Conservation (phyloP, 768 basidiomycete genomes). For the Peribolospora baueri region DNA sequence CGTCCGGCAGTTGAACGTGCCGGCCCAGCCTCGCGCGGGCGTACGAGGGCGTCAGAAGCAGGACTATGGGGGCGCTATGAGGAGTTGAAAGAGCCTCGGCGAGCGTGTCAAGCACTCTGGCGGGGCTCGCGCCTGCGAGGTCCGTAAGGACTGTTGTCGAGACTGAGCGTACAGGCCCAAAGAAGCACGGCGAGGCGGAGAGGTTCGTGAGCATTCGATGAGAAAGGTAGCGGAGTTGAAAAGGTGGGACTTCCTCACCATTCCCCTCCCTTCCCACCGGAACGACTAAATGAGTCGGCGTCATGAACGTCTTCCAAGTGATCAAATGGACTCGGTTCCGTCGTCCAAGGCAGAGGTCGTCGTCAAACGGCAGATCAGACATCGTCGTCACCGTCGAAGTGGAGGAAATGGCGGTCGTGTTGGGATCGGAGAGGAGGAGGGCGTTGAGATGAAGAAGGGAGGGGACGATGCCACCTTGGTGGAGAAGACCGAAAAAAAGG, state of each 20-base stretch:
- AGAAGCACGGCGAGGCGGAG: neutral
- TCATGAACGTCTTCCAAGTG: constrained; percentile 10
- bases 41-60: too few relatives aligned
- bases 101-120: neutral
- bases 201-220: neutral
- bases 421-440: neutral
- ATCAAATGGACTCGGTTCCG: too few relatives aligned
- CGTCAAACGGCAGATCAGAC: neutral
- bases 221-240: neutral
- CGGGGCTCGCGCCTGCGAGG: constrained; percentile 2
- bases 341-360: too few relatives aligned
- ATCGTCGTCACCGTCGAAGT: neutral
- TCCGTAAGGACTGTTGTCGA: neutral
- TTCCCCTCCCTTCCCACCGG: neutral
- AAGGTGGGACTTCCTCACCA: neutral
- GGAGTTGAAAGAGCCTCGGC: too few relatives aligned
- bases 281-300: constrained; percentile 8
- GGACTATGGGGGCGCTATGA: too few relatives aligned
- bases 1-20: too few relatives aligned
- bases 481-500: constrained; percentile 8
- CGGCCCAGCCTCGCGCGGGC: too few relatives aligned
- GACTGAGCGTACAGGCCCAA: neutral
- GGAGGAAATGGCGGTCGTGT: neutral
- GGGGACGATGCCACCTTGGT: constrained; percentile 10
- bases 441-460: constrained; percentile 3